phyloP scores from a whole-genome alignment of 176 grass and related monocot species.

The Hordeum marinum region DNA sequence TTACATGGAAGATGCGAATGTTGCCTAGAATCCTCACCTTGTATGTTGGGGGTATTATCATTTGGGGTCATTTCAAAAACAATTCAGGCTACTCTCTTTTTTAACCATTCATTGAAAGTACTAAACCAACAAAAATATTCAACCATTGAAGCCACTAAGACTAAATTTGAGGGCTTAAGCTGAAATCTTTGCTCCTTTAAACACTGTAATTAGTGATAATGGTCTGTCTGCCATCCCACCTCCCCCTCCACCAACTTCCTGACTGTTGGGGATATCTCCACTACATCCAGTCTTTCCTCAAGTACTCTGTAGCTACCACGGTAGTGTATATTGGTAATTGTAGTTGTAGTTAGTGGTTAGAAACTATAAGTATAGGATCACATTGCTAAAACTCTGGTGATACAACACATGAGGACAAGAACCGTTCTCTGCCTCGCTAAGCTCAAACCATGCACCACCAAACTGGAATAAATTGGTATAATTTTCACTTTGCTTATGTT shows the following conservation, averaged over 20 bases:
- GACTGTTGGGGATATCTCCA: background rate
- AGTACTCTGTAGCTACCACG: background rate
- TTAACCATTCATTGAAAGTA: background rate
- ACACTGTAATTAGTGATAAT: background rate
- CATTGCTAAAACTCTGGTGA: background rate
- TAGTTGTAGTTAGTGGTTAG: background rate
- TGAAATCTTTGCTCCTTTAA: background rate
- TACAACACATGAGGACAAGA: background rate
- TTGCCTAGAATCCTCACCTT: background rate
- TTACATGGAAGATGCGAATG: background rate
- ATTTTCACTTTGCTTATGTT: background rate
- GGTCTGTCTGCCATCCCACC: background rate
- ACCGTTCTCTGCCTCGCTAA: background rate
- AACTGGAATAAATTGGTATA: conserved; percentile 5
- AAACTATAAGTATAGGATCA: background rate
- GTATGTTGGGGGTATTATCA: background rate
- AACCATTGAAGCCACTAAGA: background rate
- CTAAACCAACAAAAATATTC: background rate
- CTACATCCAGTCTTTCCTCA: background rate
- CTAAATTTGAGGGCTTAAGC: background rate
- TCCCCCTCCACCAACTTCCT: background rate
- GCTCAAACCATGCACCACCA: background rate
- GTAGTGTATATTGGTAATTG: background rate
- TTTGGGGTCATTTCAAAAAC: background rate
- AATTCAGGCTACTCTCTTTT: background rate